Evolutionary conservation across 2,329 filamentous ascomycete genomes (phyloP), one percentile per base, ranked within the genome.

Genomic region (Trichoderma koningii): DNA sequence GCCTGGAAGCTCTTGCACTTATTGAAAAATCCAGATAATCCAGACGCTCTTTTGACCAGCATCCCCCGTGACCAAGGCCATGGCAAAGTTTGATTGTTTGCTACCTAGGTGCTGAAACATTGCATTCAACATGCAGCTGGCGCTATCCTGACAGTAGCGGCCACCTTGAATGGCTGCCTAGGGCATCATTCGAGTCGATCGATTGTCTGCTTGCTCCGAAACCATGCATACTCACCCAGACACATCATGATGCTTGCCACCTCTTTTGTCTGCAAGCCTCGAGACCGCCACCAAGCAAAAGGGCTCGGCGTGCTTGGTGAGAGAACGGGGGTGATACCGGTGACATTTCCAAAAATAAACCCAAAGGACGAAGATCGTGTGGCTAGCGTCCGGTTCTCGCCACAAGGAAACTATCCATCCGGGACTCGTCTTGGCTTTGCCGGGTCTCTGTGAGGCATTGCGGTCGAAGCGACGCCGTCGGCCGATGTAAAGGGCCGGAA

Each of bases 401-500:
- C 34, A 38, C 34, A 38, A 30, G 50, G 28, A 26, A 19, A 17
- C 34, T 14, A n/a, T n/a, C n/a, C 12, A 14, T 52, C 10, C 34
- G 15, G 21, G 21, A 23, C n/a, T 51, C n/a, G 26, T 17, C 50
- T 52, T 34, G 26, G 9, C 28, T 34, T 34, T 52, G 50, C 26
- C 34, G 48, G 19, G 21, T 3, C 2, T 23, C 50, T 23, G 50
- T 42, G 12, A 26, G 23, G 19, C 21, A 10, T 19, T 38, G 19
- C 52, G 34, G 34, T 42, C 34, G 1, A 42, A 12, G 19, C 23
- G 23, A 30, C 30, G 17, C n/a, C 30, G 42, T 41, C 59, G 59
- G 59, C 59, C 48, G 59, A 55, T 28, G 12, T 47, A 23, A 63
- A 63, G 50, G 50, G 59, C 59, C 59, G 59, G 44, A 45, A 47